Conservation (phyloP, 192 early-diverging fungal species). For the Coemansia sp. region DNA sequence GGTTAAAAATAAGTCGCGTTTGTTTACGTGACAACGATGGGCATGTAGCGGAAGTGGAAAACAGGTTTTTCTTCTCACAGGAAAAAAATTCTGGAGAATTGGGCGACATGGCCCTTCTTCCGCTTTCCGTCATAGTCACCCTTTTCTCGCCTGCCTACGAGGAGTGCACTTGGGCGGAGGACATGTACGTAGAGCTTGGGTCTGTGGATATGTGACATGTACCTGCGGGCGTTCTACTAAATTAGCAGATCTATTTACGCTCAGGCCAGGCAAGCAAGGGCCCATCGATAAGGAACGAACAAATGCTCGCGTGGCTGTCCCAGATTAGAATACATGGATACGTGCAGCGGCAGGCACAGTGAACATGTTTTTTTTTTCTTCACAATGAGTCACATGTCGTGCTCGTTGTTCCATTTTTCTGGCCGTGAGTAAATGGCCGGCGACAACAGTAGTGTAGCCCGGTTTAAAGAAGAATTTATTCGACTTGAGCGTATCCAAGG, state of each 20-base stretch:
- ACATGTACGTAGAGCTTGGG: neutral
- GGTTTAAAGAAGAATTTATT: neutral
- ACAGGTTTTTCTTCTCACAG: neutral
- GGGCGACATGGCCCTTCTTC: neutral
- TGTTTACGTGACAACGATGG: neutral
- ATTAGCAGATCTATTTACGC: neutral
- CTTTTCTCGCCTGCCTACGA: neutral
- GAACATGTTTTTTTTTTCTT: no score
- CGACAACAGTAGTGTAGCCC: neutral
- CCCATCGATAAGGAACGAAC: neutral
- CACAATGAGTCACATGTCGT: constrained; percentile 5
- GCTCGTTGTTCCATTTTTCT: neutral
- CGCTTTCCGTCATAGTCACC: neutral
- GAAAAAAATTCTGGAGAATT: neutral
- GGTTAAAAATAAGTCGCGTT: neutral
- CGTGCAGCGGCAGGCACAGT: neutral
- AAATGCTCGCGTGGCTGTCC: neutral
- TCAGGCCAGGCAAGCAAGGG: neutral
- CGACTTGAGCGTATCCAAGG: neutral
- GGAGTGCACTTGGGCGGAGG: neutral
- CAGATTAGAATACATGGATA: neutral
- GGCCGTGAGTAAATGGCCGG: neutral
- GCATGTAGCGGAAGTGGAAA: neutral
- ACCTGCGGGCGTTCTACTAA: neutral
- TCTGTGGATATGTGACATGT: neutral